Base-by-base conservation (phyloP, 768 basidiomycete genomes). In the Xerocomus brunneocitrinus region DNA sequence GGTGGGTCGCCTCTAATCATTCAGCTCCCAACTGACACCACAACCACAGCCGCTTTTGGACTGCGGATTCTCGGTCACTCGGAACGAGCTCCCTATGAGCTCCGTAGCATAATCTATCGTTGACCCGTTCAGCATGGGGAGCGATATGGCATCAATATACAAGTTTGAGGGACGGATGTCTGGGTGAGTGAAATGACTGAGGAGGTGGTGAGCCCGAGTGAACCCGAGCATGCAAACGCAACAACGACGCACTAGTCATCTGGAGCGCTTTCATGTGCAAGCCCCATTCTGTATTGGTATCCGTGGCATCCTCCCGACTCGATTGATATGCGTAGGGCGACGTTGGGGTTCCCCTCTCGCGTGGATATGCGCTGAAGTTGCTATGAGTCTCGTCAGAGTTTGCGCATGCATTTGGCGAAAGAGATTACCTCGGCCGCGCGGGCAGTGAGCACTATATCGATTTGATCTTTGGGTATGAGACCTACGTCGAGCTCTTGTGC, bases 271-370 rank as follows among this genome's bases (percentile, higher is more conserved):
- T 74, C 70, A 41, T 76, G 79, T 4, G 88, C 86, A 8, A 97
- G 77, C 52, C 87, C 84, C 81, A 97, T 83, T 61, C 89, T 94
- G 71, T 97, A 95, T 63, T 97, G 92, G 70, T 97, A 97, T 38
- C 95, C 95, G 67, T 98, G 94, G 63, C 95, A 98, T 25, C 95
- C 95, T 13, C 95, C 95, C 16, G 87, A 89, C 63, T 97, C 93
- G n/a, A 98, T 92, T 1, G 83, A 75, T 56, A 98, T 78, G 57
- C 94, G 76, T 32, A 97, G 74, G 3, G 86, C 89, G 28, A 89
- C 77, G 43, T 79, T 65, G 0, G 82, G 68, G 59, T 87, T 78
- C 10, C 82, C 74, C 63, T 88, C 80, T 34, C 83, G 74, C 14
- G 74, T 61, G 8, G 89, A 79, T 53, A 97, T 89, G 41, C 73